These are phyloP conservation scores for Xerocomellus intermedius DNA, from an alignment of 768 basidiomycete genomes.

Conservation along the genomic window DNA sequence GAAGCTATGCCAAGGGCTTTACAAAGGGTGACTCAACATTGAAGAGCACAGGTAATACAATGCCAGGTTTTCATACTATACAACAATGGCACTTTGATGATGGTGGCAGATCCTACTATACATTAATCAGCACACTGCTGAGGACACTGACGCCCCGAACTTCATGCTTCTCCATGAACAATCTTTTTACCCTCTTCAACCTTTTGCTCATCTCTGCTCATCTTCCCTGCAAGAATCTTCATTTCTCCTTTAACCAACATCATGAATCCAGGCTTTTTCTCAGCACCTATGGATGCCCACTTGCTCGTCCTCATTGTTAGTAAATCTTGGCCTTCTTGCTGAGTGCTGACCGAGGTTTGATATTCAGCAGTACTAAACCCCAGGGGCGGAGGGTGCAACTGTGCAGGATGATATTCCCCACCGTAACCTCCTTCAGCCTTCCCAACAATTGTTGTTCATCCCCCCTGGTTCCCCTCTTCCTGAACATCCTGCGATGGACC, in stretches of 20 bases:
- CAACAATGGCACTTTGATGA: background rate
- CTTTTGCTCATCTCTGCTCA: conserved; percentile 29
- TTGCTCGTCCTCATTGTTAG: background rate
- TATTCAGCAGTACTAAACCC: conserved; percentile 19
- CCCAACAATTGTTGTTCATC: background rate
- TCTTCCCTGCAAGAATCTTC: conserved; percentile 31
- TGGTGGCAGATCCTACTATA: background rate
- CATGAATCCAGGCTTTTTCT: conserved; percentile 29
- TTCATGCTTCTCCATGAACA: conserved; percentile 25
- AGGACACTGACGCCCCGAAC: background rate
- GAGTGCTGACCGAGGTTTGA: background rate
- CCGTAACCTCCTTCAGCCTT: conserved; percentile 6
- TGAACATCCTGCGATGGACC: background rate
- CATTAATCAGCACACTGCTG: background rate
- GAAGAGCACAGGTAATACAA: conserved; percentile 3
- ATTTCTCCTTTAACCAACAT: conserved; percentile 34
- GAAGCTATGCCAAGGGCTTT: no score
- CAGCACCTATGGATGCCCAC: background rate
- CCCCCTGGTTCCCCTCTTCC: conserved; percentile 2
- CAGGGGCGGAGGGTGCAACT: conserved; percentile 27
- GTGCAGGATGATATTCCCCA: conserved; percentile 29
- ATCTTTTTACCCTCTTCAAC: conserved; percentile 30
- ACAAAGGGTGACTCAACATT: background rate
- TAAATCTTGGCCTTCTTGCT: background rate
- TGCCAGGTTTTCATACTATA: conserved; percentile 4